These are phyloP conservation scores for Neocucurbitaria cava DNA, from an alignment of 2,329 filamentous ascomycete species.

Conservation along the genomic window DNA sequence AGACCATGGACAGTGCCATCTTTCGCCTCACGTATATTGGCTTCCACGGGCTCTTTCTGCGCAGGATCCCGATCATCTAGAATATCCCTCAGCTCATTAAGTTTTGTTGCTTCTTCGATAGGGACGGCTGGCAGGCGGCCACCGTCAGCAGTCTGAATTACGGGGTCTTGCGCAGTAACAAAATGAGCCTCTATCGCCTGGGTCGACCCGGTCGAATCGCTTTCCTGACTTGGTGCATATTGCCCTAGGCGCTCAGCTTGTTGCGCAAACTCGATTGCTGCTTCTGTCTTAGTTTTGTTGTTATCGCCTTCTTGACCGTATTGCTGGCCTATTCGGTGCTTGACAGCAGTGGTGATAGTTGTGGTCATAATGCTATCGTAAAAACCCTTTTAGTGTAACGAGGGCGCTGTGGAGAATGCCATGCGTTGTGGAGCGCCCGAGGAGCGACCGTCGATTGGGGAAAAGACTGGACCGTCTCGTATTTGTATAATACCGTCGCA, in stretches of 20 bases:
- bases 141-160: slow-evolving; percentile 73
- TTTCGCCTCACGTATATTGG: slow-evolving; percentile 48
- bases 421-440: slow-evolving; percentile 15
- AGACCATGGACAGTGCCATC: slow-evolving; percentile 53
- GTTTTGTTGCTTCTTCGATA: slow-evolving; percentile 71
- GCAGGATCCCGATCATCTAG: slow-evolving; percentile 50
- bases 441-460: not conserved
- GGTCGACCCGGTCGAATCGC: slow-evolving; percentile 54
- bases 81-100: slow-evolving; percentile 69
- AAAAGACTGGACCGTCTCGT: not conserved
- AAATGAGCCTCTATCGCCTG: slow-evolving; percentile 67
- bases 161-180: slow-evolving; percentile 72
- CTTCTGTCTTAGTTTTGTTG: slow-evolving; percentile 40
- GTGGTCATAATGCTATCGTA: slow-evolving; percentile 30
- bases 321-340: slow-evolving; percentile 19
- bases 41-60: slow-evolving; percentile 31
- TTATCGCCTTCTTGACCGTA: slow-evolving; percentile 26
- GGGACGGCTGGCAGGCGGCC: slow-evolving; percentile 72
- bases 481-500: not conserved
- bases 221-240: slow-evolving; percentile 50
- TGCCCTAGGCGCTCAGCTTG: slow-evolving; percentile 62
- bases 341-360: slow-evolving; percentile 21
- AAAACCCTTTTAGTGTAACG: slow-evolving; percentile 16
- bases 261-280: slow-evolving; percentile 64
- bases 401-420: slow-evolving; percentile 28